Percentiles rank a stretch among this genome's conserved stretches.
Evolutionary conservation across 495 filamentous ascomycete species (phyloP).

Genomic region (Penicillium coprophilum): DNA sequence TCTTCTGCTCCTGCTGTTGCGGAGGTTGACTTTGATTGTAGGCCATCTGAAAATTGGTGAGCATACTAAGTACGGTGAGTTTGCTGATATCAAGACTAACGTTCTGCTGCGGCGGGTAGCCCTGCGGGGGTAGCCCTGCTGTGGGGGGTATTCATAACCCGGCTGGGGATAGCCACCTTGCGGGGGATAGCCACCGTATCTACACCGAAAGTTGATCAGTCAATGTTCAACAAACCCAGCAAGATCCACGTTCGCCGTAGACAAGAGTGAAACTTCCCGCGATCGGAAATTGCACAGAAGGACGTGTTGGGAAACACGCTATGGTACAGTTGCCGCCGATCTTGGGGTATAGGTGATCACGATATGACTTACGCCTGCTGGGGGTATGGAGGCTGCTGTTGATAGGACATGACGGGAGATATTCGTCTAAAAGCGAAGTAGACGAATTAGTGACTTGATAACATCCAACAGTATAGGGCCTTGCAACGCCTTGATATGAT

Average conservation of each 20-base stretch:
- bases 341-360: background rate
- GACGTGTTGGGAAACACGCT: too few species aligned
- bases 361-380: slow-evolving; percentile 27
- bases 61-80: background rate
- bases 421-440: background rate
- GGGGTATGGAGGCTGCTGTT: slow-evolving; percentile 8
- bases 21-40: too few species aligned
- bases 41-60: background rate
- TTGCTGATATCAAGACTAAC: background rate
- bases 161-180: too few species aligned
- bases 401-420: slow-evolving; percentile 37
- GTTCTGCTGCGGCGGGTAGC: slow-evolving; percentile 19
- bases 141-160: background rate
- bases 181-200: slow-evolving; percentile 6
- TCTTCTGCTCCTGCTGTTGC: slow-evolving; percentile 37
- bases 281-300: background rate
- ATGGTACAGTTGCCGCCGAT: too few species aligned
- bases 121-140: slow-evolving; percentile 9
- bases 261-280: background rate
- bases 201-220: background rate
- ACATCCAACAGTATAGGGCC: background rate
- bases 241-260: background rate
- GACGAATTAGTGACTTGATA: slow-evolving; percentile 12
- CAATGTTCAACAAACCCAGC: background rate
- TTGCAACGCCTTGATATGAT: slow-evolving; percentile 1